Evolutionary conservation across 108 stramenopile species (phyloP).

Genomic region (Tribonema minus): DNA sequence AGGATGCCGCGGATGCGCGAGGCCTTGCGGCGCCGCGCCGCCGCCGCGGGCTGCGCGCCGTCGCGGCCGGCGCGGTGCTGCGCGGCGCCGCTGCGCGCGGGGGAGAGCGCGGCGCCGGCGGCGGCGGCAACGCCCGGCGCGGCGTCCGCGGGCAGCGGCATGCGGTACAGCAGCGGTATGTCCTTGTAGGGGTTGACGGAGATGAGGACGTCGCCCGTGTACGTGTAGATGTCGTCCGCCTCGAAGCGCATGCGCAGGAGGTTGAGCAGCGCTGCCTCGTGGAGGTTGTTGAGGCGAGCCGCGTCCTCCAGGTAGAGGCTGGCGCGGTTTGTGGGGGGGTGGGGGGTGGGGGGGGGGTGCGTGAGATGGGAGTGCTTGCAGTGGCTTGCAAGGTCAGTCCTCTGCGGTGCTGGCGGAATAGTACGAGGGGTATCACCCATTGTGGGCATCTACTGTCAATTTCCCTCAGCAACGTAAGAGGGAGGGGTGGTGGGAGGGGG

Average conservation of each 20-base stretch:
- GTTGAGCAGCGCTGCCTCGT: conserved; percentile 62
- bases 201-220: conserved; percentile 96
- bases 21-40: background rate
- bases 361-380: no score
- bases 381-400: no score
- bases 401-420: no score
- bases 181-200: conserved; percentile 88
- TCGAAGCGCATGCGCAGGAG: conserved; percentile 55
- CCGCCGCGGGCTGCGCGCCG: background rate
- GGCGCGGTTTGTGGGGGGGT: no score
- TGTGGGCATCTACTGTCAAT: no score
- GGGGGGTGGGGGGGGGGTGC: no score
- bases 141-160: conserved; percentile 36
- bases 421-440: no score
- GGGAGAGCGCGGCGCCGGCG: background rate
- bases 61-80: background rate
- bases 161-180: conserved; percentile 59
- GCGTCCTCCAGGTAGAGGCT: no score
- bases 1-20: background rate
- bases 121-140: background rate
- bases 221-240: conserved; percentile 87
- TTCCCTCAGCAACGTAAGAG: no score
- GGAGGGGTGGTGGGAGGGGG: no score
- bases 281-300: conserved; percentile 60
- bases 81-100: no score